Percentiles rank a stretch among this genome's conserved stretches.
Conservation (phyloP, 1,139 yeast species). For the Yamadazyma siamensis region DNA sequence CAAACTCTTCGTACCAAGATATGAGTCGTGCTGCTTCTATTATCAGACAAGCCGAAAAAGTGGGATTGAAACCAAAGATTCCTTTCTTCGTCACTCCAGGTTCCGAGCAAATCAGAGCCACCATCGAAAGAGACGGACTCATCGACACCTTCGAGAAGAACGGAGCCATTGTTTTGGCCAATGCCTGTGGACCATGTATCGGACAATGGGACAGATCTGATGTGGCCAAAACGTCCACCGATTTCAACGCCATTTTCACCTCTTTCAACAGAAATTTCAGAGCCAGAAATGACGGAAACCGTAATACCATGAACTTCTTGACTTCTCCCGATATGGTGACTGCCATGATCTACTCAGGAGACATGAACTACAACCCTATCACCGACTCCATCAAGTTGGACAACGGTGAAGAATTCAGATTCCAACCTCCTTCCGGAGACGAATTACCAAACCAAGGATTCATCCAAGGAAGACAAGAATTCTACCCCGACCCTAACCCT, state of each 20-base stretch:
- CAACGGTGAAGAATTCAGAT: slow-evolving; percentile 69
- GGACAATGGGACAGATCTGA: slow-evolving; percentile 95
- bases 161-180: slow-evolving; percentile 90
- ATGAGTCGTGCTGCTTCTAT: slow-evolving; percentile 93
- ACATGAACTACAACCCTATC: slow-evolving; percentile 82
- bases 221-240: slow-evolving; percentile 62
- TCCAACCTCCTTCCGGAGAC: slow-evolving; percentile 74
- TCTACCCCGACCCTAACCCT: slow-evolving; percentile 83
- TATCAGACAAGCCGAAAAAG: slow-evolving; percentile 77
- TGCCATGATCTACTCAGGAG: slow-evolving; percentile 93
- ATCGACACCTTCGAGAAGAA: slow-evolving; percentile 73
- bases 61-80: slow-evolving; percentile 86
- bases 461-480: slow-evolving; percentile 74
- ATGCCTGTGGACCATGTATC: slow-evolving; percentile 99
- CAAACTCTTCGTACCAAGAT: slow-evolving; percentile 96
- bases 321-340: slow-evolving; percentile 97
- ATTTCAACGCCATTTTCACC: slow-evolving; percentile 81
- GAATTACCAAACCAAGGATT: slow-evolving; percentile 84
- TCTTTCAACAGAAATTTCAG: slow-evolving; percentile 96
- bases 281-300: slow-evolving; percentile 96
- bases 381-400: slow-evolving; percentile 67
- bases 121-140: slow-evolving; percentile 92
- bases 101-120: slow-evolving; percentile 97
- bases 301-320: slow-evolving; percentile 93
- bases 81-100: slow-evolving; percentile 97